Percentiles rank a stretch among this genome's conserved stretches.
Conservation (phyloP, 352 stramenopile species). For the Blastocystis sp. region DNA sequence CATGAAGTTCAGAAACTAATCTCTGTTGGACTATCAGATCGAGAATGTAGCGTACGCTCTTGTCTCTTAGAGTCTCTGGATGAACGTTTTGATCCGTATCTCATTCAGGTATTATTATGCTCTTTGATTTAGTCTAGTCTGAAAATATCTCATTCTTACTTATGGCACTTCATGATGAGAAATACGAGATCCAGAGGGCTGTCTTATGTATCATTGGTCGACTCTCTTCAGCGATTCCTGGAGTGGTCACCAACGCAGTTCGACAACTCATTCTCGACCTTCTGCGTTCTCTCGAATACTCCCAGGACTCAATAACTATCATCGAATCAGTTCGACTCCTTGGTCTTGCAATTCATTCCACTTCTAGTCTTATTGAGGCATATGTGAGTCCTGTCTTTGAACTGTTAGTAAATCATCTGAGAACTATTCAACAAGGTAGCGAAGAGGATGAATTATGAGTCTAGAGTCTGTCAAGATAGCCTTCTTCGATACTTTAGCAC, state of each 20-base stretch:
- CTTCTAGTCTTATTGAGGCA: slow-evolving; percentile 68
- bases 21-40: slow-evolving; percentile 46
- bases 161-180: slow-evolving; percentile 89
- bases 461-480: slow-evolving; percentile 54
- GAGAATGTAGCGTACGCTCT: slow-evolving; percentile 10
- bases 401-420: slow-evolving; percentile 54
- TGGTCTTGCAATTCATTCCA: slow-evolving; percentile 70
- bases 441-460: neutral
- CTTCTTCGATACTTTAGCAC: slow-evolving; percentile 53
- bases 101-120: neutral
- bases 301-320: slow-evolving; percentile 79
- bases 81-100: slow-evolving; percentile 55
- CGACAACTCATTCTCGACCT: slow-evolving; percentile 87
- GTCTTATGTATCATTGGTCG: slow-evolving; percentile 88
- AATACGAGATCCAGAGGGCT: slow-evolving; percentile 82
- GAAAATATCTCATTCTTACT: slow-evolving; percentile 86
- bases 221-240: slow-evolving; percentile 88
- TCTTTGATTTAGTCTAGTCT: neutral
- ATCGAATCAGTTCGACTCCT: slow-evolving; percentile 84
- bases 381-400: slow-evolving; percentile 66
- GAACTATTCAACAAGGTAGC: slow-evolving; percentile 31
- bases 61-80: slow-evolving; percentile 53
- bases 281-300: slow-evolving; percentile 89
- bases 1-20: slow-evolving; percentile 63
- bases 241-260: slow-evolving; percentile 88